phyloP scores from a whole-genome alignment of 2,329 filamentous ascomycete genomes.

The Sclerotinia borealis region DNA sequence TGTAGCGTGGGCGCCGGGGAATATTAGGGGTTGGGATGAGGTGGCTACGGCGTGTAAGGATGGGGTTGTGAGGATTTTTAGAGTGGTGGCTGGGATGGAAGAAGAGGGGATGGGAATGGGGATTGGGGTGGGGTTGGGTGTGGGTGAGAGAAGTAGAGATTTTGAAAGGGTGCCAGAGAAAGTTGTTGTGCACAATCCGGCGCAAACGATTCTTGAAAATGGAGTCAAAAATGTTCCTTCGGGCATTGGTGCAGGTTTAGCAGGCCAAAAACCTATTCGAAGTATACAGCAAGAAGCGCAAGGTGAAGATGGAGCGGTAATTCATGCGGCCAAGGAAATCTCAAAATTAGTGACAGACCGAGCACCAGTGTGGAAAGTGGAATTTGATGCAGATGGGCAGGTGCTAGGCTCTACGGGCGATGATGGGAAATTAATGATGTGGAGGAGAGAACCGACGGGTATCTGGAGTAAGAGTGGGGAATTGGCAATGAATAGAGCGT shows the following conservation, averaged over 20 bases:
- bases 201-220: conserved; percentile 21
- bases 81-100: conserved; percentile 54
- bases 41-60: conserved; percentile 92
- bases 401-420: conserved; percentile 71
- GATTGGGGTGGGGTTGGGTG: no score
- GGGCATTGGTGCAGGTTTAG: conserved; percentile 48
- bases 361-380: conserved; percentile 69
- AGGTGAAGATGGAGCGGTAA: conserved; percentile 58
- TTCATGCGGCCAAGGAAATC: conserved; percentile 56
- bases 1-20: conserved; percentile 87
- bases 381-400: conserved; percentile 65
- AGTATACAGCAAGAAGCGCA: conserved; percentile 40
- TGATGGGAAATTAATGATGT: conserved; percentile 61
- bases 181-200: conserved; percentile 20
- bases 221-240: conserved; percentile 37
- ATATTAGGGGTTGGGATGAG: conserved; percentile 82
- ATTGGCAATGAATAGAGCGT: conserved; percentile 25
- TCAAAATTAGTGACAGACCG: conserved; percentile 62
- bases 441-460: conserved; percentile 42
- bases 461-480: conserved; percentile 30
- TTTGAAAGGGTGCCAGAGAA: conserved; percentile 28
- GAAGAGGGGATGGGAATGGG: conserved; percentile 27
- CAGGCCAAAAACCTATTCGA: conserved; percentile 35
- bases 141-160: conserved; percentile 31
- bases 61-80: conserved; percentile 82